A percentile compares a stretch with the other conserved stretches of the same genome.
phyloP scores from a whole-genome alignment of 805 yeast genomes.

The Wickerhamiella domercqiae region DNA sequence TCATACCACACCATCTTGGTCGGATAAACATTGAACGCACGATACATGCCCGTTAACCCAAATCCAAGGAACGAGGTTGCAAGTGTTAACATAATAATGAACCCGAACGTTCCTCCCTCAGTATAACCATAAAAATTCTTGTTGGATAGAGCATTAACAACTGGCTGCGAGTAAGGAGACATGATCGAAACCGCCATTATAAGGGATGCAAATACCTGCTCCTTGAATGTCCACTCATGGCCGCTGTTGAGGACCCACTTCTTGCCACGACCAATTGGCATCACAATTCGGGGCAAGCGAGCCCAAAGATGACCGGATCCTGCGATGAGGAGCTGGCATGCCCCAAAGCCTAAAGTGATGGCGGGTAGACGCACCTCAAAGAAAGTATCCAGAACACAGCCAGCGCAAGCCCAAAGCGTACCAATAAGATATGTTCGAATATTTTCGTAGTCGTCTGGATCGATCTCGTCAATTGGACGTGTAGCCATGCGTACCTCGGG shows the following conservation, averaged over 20 bases:
- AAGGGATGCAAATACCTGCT: conserved; percentile 30
- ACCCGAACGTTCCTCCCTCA: conserved; percentile 26
- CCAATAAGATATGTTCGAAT: conserved; percentile 37
- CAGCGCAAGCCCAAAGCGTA: conserved; percentile 35
- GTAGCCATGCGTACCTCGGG: conserved; percentile 46
- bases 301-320: conserved; percentile 40
- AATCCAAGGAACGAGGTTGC: conserved; percentile 49
- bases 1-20: conserved; percentile 39
- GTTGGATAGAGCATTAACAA: conserved; percentile 21
- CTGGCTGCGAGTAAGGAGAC: conserved; percentile 30
- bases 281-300: conserved; percentile 10
- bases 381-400: conserved; percentile 41
- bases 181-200: conserved; percentile 16
- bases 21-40: conserved; percentile 42
- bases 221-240: conserved; percentile 8
- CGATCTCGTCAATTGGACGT: conserved; percentile 36
- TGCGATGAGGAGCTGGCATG: conserved; percentile 43
- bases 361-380: conserved; percentile 42
- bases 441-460: conserved; percentile 29
- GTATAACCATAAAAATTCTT: conserved; percentile 13
- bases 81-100: conserved; percentile 35
- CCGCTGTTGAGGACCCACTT: conserved; percentile 10
- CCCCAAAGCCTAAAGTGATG: conserved; percentile 33
- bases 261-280: conserved; percentile 4
- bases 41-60: conserved; percentile 49